These are phyloP conservation scores for Aspergillus taichungensis DNA, from an alignment of 495 filamentous ascomycete genomes.

Conservation along the genomic window DNA sequence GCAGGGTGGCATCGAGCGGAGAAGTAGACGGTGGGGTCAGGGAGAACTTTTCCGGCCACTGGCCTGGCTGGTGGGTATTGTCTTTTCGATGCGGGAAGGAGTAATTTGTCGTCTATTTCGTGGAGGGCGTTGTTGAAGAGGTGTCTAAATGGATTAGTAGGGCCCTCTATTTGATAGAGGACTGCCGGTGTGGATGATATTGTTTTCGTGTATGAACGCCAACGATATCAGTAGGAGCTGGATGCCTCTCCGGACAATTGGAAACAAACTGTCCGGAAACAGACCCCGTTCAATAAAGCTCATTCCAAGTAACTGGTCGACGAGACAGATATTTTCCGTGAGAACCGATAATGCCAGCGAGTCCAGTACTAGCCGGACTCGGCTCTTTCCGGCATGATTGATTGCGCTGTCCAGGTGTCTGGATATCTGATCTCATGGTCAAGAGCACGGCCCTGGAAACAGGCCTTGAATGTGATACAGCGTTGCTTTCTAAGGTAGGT, in stretches of 20 bases:
- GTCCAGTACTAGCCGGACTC: slow-evolving; percentile 25
- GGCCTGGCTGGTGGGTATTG: slow-evolving; percentile 13
- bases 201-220: slow-evolving; percentile 23
- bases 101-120: slow-evolving; percentile 11
- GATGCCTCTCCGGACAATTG: slow-evolving; percentile 22
- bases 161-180: background rate
- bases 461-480: slow-evolving; percentile 30
- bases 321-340: slow-evolving; percentile 31
- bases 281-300: slow-evolving; percentile 22
- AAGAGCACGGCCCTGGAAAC: slow-evolving; percentile 11
- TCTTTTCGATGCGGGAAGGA: slow-evolving; percentile 19
- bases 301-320: slow-evolving; percentile 32
- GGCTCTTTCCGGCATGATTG: slow-evolving; percentile 18
- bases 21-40: slow-evolving; percentile 15
- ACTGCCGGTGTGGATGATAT: slow-evolving; percentile 28
- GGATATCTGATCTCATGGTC: slow-evolving; percentile 19
- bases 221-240: slow-evolving; percentile 24
- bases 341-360: slow-evolving; percentile 23
- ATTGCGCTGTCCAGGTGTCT: slow-evolving; percentile 19
- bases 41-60: slow-evolving; percentile 15
- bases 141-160: slow-evolving; percentile 11
- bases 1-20: slow-evolving; percentile 14
- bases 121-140: slow-evolving; percentile 19
- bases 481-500: slow-evolving; percentile 10
- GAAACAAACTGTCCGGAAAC: slow-evolving; percentile 20